Base-by-base conservation (phyloP, 75 land plant genomes). In the Sequoia sempervirens region DNA sequence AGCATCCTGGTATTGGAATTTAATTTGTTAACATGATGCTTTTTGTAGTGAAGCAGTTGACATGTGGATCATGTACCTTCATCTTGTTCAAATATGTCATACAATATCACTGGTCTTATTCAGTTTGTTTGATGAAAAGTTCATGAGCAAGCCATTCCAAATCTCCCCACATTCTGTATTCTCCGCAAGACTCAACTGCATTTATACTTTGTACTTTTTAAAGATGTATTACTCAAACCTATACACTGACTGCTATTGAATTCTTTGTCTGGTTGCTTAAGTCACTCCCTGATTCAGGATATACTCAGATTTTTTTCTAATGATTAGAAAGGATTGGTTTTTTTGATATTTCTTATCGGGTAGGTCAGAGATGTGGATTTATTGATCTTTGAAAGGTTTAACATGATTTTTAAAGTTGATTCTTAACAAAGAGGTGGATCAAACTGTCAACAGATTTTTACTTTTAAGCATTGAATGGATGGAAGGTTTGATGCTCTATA, bases 321-420 rank as follows among this genome's bases (percentile, higher is more conserved):
- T 36, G 6, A 17, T 36, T 73, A 36, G 14, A 73, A 36, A 73
- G 5, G 75, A 37, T 73, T 34, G 75, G 2, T 73, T 73, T 28
- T 61, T 61, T 5, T n/a, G n/a, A n/a, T n/a, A n/a, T n/a, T n/a
- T 61, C 20, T 73, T 36, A 13, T 73, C 4, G 15, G 40, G 75
- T 10, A 73, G 15, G 36, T 14, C 15, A 73, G 75, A 30, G 38
- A 32, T 73, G 38, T 73, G 38, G 38, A 15, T 36, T 37, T 37
- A 28, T 73, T 36, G 18, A 73, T 37, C 40, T 73, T 32, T 73
- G 75, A 36, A 73, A 73, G 75, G 38, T 14, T 73, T 20, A 15
- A 17, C 36, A 73, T 72, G 75, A 37, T 73, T 34, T 73, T 73
- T 41, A 73, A 73, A 36, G 75, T 73, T 73, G 40, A 73, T 73